phyloP scores from a whole-genome alignment of 2,329 filamentous ascomycete species.

The Thielaviopsis cerberus region DNA sequence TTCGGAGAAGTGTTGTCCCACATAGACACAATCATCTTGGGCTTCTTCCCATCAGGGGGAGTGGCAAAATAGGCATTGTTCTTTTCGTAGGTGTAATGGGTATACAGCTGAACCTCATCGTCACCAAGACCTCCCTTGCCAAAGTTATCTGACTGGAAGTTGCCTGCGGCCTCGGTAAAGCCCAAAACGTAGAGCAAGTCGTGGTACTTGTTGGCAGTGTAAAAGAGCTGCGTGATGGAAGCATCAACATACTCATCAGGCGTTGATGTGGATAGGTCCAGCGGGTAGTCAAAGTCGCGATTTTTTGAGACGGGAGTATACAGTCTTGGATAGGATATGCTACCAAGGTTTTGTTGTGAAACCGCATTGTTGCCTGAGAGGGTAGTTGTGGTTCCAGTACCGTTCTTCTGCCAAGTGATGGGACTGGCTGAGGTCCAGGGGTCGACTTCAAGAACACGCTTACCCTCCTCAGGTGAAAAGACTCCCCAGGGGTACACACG shows the following conservation, averaged over 20 bases:
- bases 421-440: conserved; percentile 29
- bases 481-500: conserved; percentile 39
- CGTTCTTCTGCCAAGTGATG: conserved; percentile 36
- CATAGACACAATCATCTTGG: conserved; percentile 41
- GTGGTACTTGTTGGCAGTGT: conserved; percentile 40
- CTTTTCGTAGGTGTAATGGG: conserved; percentile 34
- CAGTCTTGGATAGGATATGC: conserved; percentile 24
- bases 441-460: conserved; percentile 25
- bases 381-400: conserved; percentile 28
- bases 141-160: conserved; percentile 41
- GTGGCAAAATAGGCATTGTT: conserved; percentile 43
- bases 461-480: too few species aligned
- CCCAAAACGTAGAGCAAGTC: conserved; percentile 39
- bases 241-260: conserved; percentile 30
- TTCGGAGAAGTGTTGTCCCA: conserved; percentile 31
- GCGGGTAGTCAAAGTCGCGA: conserved; percentile 30
- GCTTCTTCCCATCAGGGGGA: conserved; percentile 29
- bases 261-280: conserved; percentile 18
- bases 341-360: conserved; percentile 35
- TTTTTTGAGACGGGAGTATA: conserved; percentile 15
- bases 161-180: conserved; percentile 38
- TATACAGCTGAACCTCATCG: conserved; percentile 33
- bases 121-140: conserved; percentile 31
- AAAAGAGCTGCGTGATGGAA: conserved; percentile 41
- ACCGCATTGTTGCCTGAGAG: conserved; percentile 39